phyloP scores from a whole-genome alignment of 192 early-diverging fungal species.

The Kickxella alabastrina region DNA sequence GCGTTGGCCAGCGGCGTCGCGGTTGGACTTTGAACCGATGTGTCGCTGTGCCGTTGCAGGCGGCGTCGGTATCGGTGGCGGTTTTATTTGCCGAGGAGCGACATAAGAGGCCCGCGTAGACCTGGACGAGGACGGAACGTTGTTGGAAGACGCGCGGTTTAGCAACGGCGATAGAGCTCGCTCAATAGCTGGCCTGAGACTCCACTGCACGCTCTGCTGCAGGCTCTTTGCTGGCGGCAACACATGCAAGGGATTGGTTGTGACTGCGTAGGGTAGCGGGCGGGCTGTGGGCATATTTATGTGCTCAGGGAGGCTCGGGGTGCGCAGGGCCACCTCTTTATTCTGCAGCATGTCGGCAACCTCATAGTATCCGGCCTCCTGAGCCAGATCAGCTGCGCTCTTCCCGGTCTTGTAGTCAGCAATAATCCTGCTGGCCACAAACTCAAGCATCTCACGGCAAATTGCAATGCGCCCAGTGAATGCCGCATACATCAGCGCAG shows the following conservation, averaged over 20 bases:
- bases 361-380: conserved; percentile 40
- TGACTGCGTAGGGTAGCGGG: background rate
- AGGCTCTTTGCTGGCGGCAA: too few species aligned
- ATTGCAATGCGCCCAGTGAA: conserved; percentile 45
- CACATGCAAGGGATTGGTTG: background rate
- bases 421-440: conserved; percentile 2
- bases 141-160: too few species aligned
- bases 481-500: conserved; percentile 45
- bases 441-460: conserved; percentile 43
- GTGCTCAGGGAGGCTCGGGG: conserved; percentile 28
- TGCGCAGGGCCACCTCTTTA: conserved; percentile 11
- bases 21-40: background rate
- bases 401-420: conserved; percentile 6
- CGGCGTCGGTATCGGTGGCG: conserved; percentile 11
- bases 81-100: conserved; percentile 2
- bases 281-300: conserved; percentile 21
- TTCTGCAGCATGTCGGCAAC: conserved; percentile 40
- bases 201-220: too few species aligned
- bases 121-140: conserved; percentile 6
- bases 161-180: conserved; percentile 15
- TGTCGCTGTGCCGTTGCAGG: background rate
- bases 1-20: too few species aligned
- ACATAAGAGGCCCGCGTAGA: background rate
- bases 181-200: conserved; percentile 13
- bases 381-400: conserved; percentile 27